Conservation (phyloP, 768 basidiomycete genomes). For the Suillus weaverae region DNA sequence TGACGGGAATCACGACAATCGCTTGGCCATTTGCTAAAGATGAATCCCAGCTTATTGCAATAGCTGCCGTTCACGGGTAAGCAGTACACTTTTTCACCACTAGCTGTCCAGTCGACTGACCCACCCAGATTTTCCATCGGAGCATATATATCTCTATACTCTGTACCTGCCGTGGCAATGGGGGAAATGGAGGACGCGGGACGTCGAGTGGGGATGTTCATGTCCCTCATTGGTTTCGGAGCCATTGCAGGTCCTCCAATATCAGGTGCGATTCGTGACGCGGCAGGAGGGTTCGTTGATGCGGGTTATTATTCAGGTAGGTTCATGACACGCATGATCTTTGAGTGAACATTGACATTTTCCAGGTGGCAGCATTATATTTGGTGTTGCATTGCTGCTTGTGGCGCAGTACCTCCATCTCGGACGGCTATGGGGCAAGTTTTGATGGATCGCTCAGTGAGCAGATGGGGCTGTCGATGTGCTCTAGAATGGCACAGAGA, state of each 20-base stretch:
- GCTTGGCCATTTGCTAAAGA: conserved; percentile 66
- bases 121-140: conserved; percentile 56
- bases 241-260: conserved; percentile 72
- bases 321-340: conserved; percentile 1
- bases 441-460: background rate
- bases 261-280: conserved; percentile 62
- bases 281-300: conserved; percentile 45
- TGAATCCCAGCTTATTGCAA: conserved; percentile 45
- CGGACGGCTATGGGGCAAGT: conserved; percentile 39
- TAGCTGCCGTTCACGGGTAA: conserved; percentile 67
- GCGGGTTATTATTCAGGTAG: conserved; percentile 43
- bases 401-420: conserved; percentile 42
- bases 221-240: conserved; percentile 60
- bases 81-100: conserved; percentile 17
- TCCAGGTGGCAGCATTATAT: conserved; percentile 39
- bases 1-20: conserved; percentile 60
- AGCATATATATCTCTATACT: conserved; percentile 55
- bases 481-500: background rate
- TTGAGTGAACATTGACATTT: background rate
- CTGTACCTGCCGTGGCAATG: conserved; percentile 59
- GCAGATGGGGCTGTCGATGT: background rate
- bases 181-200: conserved; percentile 64
- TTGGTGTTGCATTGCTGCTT: conserved; percentile 42
- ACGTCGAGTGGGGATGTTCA: conserved; percentile 61
- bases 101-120: background rate